These are phyloP conservation scores for Microglena sp. DNA, from an alignment of 139 green algal genomes.

Conservation along the genomic window DNA sequence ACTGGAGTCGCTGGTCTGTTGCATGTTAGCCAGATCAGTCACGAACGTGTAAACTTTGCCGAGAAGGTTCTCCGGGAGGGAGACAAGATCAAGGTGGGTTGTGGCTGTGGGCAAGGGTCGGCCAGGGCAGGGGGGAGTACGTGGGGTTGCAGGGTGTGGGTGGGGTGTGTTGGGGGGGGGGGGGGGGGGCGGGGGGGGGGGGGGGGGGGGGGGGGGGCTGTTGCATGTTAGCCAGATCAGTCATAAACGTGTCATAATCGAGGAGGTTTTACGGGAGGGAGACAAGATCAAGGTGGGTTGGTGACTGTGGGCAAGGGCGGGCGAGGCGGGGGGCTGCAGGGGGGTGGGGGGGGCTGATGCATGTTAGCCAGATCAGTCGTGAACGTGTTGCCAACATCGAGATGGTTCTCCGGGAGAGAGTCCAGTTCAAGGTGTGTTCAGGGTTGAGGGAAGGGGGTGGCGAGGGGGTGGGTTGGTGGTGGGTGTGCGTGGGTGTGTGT, in stretches of 20 bases:
- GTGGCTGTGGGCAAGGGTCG: no score
- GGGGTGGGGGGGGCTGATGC: slow-evolving; percentile 92
- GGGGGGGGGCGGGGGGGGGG: no score
- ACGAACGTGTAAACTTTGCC: slow-evolving; percentile 81
- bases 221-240: slow-evolving; percentile 97
- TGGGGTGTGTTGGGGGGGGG: no score
- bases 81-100: slow-evolving; percentile 89
- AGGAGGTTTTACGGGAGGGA: slow-evolving; percentile 62
- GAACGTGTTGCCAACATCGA: slow-evolving; percentile 84
- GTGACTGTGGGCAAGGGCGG: slow-evolving; percentile 82
- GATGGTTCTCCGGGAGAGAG: slow-evolving; percentile 57
- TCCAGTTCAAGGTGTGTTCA: slow-evolving; percentile 95
- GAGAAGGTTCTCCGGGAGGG: slow-evolving; percentile 63
- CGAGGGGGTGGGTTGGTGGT: no score
- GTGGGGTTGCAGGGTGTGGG: no score
- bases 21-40: slow-evolving; percentile 95
- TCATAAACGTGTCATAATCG: slow-evolving; percentile 83
- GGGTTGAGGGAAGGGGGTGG: no score
- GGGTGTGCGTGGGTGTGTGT: no score
- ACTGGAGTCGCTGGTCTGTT: slow-evolving; percentile 78
- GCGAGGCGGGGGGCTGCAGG: no score
- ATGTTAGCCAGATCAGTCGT: slow-evolving; percentile 95
- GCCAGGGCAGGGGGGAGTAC: no score
- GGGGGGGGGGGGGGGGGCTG: no score
- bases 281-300: slow-evolving; percentile 95